A percentile compares a stretch with the other conserved stretches of the same genome.
Conservation (phyloP, 2,329 filamentous ascomycete genomes). For the Claviceps maximensis region DNA sequence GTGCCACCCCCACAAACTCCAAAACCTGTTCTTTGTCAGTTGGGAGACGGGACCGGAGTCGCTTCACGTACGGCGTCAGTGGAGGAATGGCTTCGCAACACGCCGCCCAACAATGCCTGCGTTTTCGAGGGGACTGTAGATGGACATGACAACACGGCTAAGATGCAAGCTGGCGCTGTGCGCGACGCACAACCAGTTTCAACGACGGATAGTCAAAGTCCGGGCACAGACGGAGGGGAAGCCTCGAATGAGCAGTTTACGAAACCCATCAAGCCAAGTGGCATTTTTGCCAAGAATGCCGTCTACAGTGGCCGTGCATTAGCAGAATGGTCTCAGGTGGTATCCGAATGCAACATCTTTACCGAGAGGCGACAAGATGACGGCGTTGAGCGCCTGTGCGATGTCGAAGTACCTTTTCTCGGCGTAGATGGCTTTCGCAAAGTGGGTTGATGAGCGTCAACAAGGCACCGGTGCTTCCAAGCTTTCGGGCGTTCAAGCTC, state of each 20-base stretch:
- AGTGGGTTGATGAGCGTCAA: background rate
- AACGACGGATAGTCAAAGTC: background rate
- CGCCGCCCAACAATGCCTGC: constrained; percentile 2
- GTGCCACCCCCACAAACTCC: constrained; percentile 11
- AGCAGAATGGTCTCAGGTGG: constrained; percentile 64
- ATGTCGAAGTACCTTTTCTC: constrained; percentile 46
- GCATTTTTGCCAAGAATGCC: constrained; percentile 30
- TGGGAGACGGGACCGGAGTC: background rate
- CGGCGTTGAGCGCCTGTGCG: constrained; percentile 50
- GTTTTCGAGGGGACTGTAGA: background rate
- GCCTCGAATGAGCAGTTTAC: constrained; percentile 20
- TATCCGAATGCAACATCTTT: constrained; percentile 70
- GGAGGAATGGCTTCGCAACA: constrained; percentile 14
- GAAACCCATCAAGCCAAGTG: constrained; percentile 32
- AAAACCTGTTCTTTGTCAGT: background rate
- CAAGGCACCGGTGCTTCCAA: background rate
- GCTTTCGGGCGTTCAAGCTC: background rate
- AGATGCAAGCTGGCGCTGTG: constrained; percentile 1
- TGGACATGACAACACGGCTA: background rate
- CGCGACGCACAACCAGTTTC: background rate
- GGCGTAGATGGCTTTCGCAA: constrained; percentile 28
- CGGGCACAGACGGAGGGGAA: background rate
- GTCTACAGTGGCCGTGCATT: constrained; percentile 60
- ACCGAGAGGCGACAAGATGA: constrained; percentile 63
- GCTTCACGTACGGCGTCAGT: constrained; percentile 18